A percentile compares a stretch with the other conserved stretches of the same genome.
Conservation (phyloP, 768 basidiomycete species). For the Postia placenta region DNA sequence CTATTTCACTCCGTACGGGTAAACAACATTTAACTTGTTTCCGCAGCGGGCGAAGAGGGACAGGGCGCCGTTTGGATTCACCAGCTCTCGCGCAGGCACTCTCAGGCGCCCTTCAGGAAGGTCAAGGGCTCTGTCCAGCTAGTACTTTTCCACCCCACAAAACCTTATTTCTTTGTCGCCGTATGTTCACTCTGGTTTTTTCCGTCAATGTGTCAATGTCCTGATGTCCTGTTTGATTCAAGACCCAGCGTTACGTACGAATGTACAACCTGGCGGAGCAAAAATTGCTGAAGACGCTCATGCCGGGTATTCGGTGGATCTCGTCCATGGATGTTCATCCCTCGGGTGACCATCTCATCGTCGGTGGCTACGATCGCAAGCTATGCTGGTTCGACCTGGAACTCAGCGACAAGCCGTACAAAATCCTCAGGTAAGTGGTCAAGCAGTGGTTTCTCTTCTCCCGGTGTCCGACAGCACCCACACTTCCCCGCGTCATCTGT, state of each 20-base stretch:
- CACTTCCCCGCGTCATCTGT: not conserved
- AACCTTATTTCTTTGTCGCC: slow-evolving; percentile 97
- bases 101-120: slow-evolving; percentile 97
- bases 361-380: slow-evolving; percentile 96
- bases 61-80: slow-evolving; percentile 94
- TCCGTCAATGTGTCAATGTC: not conserved
- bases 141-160: slow-evolving; percentile 90
- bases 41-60: slow-evolving; percentile 53
- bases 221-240: not conserved
- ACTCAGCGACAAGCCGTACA: slow-evolving; percentile 94
- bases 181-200: slow-evolving; percentile 42
- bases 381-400: slow-evolving; percentile 99
- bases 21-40: not conserved
- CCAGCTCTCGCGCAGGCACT: slow-evolving; percentile 87
- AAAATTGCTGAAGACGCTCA: slow-evolving; percentile 87
- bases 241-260: slow-evolving; percentile 94
- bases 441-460: slow-evolving; percentile 5
- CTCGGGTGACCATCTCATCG: slow-evolving; percentile 91
- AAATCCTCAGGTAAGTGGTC: slow-evolving; percentile 72
- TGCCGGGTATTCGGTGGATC: slow-evolving; percentile 96
- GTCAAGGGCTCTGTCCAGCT: slow-evolving; percentile 86
- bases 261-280: slow-evolving; percentile 94
- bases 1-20: not conserved
- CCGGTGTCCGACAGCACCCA: not conserved
- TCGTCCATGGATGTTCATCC: slow-evolving; percentile 97